A percentile compares a stretch with the other conserved stretches of the same genome.
Evolutionary conservation across 2,329 filamentous ascomycete species (phyloP).

Genomic region (Onygenales sp.): DNA sequence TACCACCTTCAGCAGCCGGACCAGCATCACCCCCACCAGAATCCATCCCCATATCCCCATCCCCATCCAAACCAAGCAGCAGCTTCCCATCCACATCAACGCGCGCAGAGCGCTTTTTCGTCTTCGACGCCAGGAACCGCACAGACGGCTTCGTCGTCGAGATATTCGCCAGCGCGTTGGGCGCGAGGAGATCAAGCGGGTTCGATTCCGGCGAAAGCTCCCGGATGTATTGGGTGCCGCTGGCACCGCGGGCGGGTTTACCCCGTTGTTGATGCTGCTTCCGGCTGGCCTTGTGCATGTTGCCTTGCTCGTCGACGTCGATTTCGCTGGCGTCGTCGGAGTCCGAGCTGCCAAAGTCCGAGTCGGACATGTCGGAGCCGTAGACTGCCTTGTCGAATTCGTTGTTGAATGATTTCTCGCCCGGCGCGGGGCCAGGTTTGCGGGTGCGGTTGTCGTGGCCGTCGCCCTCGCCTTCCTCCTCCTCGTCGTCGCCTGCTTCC

Average conservation of each 20-base stretch:
- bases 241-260: not conserved
- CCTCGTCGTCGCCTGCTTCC: slow-evolving; percentile 48
- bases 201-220: slow-evolving; percentile 75
- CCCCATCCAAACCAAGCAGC: slow-evolving; percentile 27
- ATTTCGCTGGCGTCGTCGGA: slow-evolving; percentile 48
- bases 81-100: slow-evolving; percentile 37
- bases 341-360: slow-evolving; percentile 51
- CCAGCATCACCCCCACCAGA: slow-evolving; percentile 31
- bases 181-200: slow-evolving; percentile 85
- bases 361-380: slow-evolving; percentile 55
- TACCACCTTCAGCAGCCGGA: slow-evolving; percentile 1
- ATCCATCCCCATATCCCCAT: slow-evolving; percentile 34
- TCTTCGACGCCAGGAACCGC: slow-evolving; percentile 34
- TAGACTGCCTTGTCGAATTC: slow-evolving; percentile 96
- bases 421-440: slow-evolving; percentile 39
- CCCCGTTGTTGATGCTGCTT: not conserved
- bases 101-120: slow-evolving; percentile 31
- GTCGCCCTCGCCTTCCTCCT: slow-evolving; percentile 35
- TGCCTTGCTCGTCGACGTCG: slow-evolving; percentile 29
- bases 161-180: slow-evolving; percentile 81
- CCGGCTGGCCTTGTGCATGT: slow-evolving; percentile 15
- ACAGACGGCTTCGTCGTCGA: slow-evolving; percentile 71
- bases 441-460: slow-evolving; percentile 2
- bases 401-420: slow-evolving; percentile 57
- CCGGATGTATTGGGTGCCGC: slow-evolving; percentile 60